Evolutionary conservation across 371 early-diverging fungal genomes (phyloP), one percentile per base, ranked within the genome.

Genomic region (Lichtheimia ramosa): DNA sequence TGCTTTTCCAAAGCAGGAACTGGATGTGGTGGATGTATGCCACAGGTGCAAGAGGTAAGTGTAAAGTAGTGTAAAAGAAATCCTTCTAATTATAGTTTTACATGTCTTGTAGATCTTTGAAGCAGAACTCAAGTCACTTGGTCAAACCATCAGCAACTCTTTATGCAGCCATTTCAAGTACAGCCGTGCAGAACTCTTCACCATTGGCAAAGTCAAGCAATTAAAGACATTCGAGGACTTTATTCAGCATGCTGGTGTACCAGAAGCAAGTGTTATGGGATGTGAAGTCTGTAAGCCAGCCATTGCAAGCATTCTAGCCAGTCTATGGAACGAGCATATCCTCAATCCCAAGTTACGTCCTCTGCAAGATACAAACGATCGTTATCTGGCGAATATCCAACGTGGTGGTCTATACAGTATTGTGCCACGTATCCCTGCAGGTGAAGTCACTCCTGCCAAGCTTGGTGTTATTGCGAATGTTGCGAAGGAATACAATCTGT

Each of bases 361-460:
- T 5, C 64, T 87, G 24, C 89, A 88, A 68, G 89, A 89, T 64
- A 89, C 89, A 12, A 89, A 88, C 62, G 89, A 89, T 62, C 77
- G 85, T n/a, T 88, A 79, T 65, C 62, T 89, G 13, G 89, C 85
- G 57, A 88, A 88, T 62, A 87, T 89, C 43, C 88, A 88, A 68
- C 79, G 89, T 43, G 87, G 84, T 54, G 89, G 89, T 18, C 70
- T 81, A n/a, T 89, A 82, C 61, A 85, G 85, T 27, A 83, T 89
- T 15, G 83, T 89, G 3, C 89, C 89, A 48, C 79, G 89, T 62
- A 75, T 89, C 39, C 68, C 88, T 13, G 89, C 81, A 39, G 89
- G 89, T 48, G 89, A 88, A 69, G 74, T 89, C 34, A 88, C 85
- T 4, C 87, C 89, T 7, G 84, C 85, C 27, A 84, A 84, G 51